phyloP scores from a whole-genome alignment of 257 asterid species.

The Scutellaria baicalensis region DNA sequence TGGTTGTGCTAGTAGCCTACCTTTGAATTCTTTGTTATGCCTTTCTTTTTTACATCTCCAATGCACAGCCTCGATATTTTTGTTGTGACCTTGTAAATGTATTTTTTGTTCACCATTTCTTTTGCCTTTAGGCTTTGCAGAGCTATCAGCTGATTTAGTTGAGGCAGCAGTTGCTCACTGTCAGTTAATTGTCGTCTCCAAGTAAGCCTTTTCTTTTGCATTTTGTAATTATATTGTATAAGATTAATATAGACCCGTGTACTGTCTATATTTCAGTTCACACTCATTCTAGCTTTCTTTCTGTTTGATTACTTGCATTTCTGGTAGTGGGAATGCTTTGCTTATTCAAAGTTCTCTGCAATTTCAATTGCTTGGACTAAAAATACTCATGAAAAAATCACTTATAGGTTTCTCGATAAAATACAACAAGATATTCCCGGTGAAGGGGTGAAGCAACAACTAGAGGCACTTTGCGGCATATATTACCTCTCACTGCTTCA shows the following conservation, averaged over 20 bases:
- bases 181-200: slow-evolving; percentile 87
- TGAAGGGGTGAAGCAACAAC: slow-evolving; percentile 72
- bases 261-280: not conserved
- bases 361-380: not conserved
- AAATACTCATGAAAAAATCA: not conserved
- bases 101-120: not conserved
- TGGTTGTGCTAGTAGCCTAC: not conserved
- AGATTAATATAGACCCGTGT: not conserved
- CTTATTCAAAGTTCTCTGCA: not conserved
- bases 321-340: not conserved
- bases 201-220: slow-evolving; percentile 43
- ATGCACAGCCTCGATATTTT: not conserved
- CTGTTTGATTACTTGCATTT: not conserved
- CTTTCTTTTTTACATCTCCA: not conserved
- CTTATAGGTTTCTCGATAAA: slow-evolving; percentile 69
- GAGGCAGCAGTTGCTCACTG: slow-evolving; percentile 98
- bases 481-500: slow-evolving; percentile 76
- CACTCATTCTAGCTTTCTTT: not conserved
- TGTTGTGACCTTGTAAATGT: not conserved
- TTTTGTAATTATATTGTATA: not conserved
- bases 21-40: not conserved
- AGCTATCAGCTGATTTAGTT: slow-evolving; percentile 86
- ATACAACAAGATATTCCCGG: slow-evolving; percentile 76
- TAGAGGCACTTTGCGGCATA: slow-evolving; percentile 69
- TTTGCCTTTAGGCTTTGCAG: slow-evolving; percentile 68